Evolutionary conservation across 495 filamentous ascomycete genomes (phyloP), one percentile per base, ranked within the genome.

Genomic region (Talaromyces trachyspermus): DNA sequence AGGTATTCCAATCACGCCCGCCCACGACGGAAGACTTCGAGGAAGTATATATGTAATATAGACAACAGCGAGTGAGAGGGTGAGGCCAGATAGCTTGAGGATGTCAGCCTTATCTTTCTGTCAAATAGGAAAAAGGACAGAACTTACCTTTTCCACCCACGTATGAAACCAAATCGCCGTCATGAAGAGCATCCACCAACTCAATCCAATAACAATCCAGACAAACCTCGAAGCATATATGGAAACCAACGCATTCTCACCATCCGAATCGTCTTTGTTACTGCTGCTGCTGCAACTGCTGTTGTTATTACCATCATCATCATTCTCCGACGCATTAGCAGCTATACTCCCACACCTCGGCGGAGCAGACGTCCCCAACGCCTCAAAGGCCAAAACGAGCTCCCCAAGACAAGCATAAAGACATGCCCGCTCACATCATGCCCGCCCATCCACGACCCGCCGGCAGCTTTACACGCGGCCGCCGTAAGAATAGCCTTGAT

Each of bases 161-260:
- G 92, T 96, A 62, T 98, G 92, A 49, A 98, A 98, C 70, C 89
- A 96, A 36, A 89, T 85, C 9, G 90, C 88, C 33, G 92, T 98
- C 92, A 98, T 98, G 40, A 96, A 72, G 63, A 96, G 63, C 91
- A 97, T 97, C 85, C 89, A 96, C 77, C 79, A 83, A 49, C 80
- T 83, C 57, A 95, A 54, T 4, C 65, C 79, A 14, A 62, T 56
- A 39, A 76, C 66, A n/a, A 49, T 57, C 53, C 57, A 68, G 46
- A 60, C 77, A 61, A 60, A 62, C 59, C 54, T 83, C 58, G 53
- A 80, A 59, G 35, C 56, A 76, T 59, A 79, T 53, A 56, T 77
- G 22, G 70, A 68, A 46, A 69, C 57, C 18, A 60, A 60, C 35
- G 68, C 69, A 55, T 78, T 69, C 19, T 81, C 83, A 54, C 84